A percentile compares a stretch with the other conserved stretches of the same genome.
Conservation (phyloP, 495 filamentous ascomycete genomes). For the Xylaria bambusicola region DNA sequence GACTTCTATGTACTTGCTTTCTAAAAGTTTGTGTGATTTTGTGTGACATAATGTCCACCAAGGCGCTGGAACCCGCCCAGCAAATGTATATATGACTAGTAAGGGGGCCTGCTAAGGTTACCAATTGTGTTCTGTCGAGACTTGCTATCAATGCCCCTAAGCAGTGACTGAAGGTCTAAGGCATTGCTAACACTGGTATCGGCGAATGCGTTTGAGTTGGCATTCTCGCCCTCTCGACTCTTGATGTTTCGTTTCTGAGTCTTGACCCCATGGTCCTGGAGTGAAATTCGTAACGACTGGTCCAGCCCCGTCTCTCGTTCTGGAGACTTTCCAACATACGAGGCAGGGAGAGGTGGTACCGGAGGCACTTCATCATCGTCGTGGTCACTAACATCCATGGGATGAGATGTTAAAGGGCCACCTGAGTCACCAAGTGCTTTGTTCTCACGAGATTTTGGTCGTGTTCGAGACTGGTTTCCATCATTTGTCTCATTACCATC, state of each 20-base stretch:
- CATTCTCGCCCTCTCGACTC: conserved; percentile 42
- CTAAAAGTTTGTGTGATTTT: not conserved
- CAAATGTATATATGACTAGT: conserved; percentile 27
- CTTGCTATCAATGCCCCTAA: conserved; percentile 51
- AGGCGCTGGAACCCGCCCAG: not conserved
- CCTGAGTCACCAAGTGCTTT: conserved; percentile 34
- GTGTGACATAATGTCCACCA: not conserved
- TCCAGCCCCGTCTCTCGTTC: conserved; percentile 22
- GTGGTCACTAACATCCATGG: conserved; percentile 30
- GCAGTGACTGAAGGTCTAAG: conserved; percentile 48
- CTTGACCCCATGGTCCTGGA: conserved; percentile 37
- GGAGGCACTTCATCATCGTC: conserved; percentile 40
- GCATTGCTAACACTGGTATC: conserved; percentile 30
- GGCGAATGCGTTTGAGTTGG: conserved; percentile 34
- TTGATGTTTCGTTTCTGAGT: conserved; percentile 38
- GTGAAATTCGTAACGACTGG: conserved; percentile 21
- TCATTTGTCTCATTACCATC: conserved; percentile 23
- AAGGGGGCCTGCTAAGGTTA: conserved; percentile 47
- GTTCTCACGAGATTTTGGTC: conserved; percentile 41
- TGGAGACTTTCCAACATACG: conserved; percentile 24
- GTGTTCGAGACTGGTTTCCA: conserved; percentile 23
- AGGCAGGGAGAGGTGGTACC: conserved; percentile 43
- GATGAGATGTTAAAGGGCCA: conserved; percentile 52
- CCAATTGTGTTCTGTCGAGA: conserved; percentile 42
- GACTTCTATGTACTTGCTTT: conserved; percentile 1